phyloP scores from a whole-genome alignment of 1,284 basidiomycete genomes.

The Irpex sp. region DNA sequence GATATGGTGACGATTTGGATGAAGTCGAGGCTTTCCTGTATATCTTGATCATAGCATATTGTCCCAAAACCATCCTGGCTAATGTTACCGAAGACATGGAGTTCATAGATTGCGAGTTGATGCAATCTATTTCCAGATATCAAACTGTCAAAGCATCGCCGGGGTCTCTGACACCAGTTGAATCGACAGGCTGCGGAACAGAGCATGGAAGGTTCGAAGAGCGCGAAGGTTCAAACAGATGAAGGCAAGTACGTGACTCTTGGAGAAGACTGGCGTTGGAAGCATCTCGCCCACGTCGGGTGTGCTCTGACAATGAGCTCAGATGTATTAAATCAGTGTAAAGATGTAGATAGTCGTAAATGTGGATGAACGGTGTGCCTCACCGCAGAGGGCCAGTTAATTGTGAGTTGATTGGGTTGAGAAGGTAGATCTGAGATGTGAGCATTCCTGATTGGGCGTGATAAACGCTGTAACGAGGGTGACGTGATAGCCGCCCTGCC shows the following conservation, averaged over 20 bases:
- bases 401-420: neutral
- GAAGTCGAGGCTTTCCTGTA: too few relatives aligned
- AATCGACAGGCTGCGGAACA: neutral
- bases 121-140: neutral
- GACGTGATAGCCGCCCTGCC: neutral
- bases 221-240: neutral
- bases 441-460: neutral
- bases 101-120: neutral
- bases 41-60: too few relatives aligned
- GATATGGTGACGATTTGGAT: too few relatives aligned
- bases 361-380: too few relatives aligned
- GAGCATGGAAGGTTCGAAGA: neutral
- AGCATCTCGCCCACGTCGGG: too few relatives aligned
- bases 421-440: conserved; percentile 9
- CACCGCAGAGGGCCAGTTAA: too few relatives aligned
- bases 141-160: neutral
- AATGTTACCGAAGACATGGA: too few relatives aligned
- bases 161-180: neutral
- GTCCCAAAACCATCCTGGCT: too few relatives aligned
- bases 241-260: neutral
- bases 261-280: too few relatives aligned
- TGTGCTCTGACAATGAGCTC: too few relatives aligned
- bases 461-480: neutral
- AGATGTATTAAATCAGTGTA: too few relatives aligned
- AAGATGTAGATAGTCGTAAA: too few relatives aligned